phyloP scores from a whole-genome alignment of 75 land plant genomes.

The Azolla pinnata region DNA sequence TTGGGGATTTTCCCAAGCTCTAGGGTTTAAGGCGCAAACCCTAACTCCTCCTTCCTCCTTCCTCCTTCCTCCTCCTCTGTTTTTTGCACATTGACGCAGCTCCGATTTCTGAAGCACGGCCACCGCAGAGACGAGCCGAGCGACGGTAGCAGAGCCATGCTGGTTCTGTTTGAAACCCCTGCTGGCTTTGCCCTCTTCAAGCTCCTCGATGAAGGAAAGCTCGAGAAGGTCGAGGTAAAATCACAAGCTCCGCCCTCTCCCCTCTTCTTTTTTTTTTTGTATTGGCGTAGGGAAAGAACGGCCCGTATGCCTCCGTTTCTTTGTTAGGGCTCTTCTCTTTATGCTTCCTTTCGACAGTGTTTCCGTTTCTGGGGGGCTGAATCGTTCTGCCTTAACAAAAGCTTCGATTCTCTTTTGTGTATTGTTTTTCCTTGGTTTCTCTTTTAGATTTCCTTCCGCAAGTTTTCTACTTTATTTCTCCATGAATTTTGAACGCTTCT shows the following conservation, averaged over 20 bases:
- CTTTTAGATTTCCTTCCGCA: too few species aligned
- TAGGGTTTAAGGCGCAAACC: too few species aligned
- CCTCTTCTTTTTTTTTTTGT: not conserved
- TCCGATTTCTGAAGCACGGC: too few species aligned
- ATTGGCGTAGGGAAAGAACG: not conserved
- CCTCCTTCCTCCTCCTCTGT: too few species aligned
- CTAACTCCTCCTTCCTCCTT: too few species aligned
- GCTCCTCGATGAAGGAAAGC: conserved; percentile 71
- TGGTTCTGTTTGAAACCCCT: conserved; percentile 78
- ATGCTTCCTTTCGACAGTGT: not conserved
- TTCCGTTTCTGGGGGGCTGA: not conserved
- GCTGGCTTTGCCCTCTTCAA: conserved; percentile 89
- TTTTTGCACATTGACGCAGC: too few species aligned
- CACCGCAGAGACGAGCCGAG: not conserved
- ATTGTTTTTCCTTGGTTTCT: too few species aligned
- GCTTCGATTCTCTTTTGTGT: too few species aligned
- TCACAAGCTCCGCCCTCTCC: too few species aligned
- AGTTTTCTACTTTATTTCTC: too few species aligned
- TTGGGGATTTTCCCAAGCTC: too few species aligned
- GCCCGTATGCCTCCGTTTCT: not conserved
- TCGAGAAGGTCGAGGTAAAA: conserved; percentile 67
- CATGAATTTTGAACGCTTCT: too few species aligned
- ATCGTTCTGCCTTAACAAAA: conserved; percentile 11
- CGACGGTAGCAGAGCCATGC: conserved; percentile 31
- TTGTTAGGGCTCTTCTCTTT: conserved; percentile 8